Conservation (phyloP, 2,329 filamentous ascomycete genomes). For the Ceratocystis cubensis region DNA sequence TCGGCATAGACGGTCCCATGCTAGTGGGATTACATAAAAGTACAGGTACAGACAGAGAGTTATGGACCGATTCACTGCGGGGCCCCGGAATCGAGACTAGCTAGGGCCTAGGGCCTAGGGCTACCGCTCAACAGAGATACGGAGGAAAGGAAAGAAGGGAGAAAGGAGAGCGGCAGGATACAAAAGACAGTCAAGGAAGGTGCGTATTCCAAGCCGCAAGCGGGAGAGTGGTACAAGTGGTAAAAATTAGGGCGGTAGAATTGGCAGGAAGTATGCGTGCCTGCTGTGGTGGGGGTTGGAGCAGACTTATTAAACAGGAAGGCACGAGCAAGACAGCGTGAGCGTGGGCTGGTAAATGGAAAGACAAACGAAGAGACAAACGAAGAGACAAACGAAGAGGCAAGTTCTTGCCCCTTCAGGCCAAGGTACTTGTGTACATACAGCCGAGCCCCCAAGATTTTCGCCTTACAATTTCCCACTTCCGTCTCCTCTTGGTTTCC, state of each 20-base stretch:
- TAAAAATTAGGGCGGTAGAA: not conserved
- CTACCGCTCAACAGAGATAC: not conserved
- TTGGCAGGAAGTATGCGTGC: not conserved
- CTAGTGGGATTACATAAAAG: not conserved
- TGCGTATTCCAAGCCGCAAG: not conserved
- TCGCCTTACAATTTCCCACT: not conserved
- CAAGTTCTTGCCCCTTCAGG: not conserved
- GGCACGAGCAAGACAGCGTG: not conserved
- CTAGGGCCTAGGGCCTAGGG: not conserved
- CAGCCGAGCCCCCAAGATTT: not conserved
- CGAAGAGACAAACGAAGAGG: not conserved
- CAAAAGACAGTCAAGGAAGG: not conserved
- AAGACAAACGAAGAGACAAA: not conserved
- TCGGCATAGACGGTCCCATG: not conserved
- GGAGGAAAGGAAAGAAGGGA: not conserved
- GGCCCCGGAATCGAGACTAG: not conserved
- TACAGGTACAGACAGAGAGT: not conserved
- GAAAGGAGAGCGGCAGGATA: not conserved
- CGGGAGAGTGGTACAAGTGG: not conserved
- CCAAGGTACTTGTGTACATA: not conserved
- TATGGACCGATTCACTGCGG: not conserved
- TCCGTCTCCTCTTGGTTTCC: no score
- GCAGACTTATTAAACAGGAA: not conserved
- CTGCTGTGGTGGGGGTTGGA: not conserved
- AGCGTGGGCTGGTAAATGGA: not conserved